phyloP scores from a whole-genome alignment of 805 yeast species.

The Kluyveromyces wickerhamii region DNA sequence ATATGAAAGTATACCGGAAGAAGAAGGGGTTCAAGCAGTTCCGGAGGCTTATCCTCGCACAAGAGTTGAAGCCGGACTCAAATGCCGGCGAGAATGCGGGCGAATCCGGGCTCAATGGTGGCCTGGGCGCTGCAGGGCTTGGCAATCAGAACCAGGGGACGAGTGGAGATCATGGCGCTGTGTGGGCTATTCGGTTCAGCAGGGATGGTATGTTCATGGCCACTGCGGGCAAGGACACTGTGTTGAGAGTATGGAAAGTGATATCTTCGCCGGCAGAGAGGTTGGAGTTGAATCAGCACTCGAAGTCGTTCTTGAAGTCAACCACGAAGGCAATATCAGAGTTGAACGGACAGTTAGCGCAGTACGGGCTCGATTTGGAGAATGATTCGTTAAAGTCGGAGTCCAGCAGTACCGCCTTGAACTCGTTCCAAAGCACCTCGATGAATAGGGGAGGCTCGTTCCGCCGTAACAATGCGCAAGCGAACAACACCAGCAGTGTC shows the following conservation, averaged over 20 bases:
- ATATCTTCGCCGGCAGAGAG: conserved; percentile 66
- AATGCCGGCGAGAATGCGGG: neutral
- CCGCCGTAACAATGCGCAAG: too few relatives aligned
- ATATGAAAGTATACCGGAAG: conserved; percentile 42
- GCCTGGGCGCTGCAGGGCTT: neutral
- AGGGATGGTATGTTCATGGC: conserved; percentile 78
- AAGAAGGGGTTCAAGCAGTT: conserved; percentile 40
- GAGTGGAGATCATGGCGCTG: conserved; percentile 32
- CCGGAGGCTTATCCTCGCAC: conserved; percentile 54
- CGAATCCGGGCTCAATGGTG: neutral
- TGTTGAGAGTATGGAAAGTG: conserved; percentile 71
- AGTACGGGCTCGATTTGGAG: conserved; percentile 1
- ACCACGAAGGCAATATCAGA: conserved; percentile 9
- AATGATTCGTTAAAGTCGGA: neutral
- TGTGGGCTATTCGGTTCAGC: conserved; percentile 71
- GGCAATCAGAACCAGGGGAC: conserved; percentile 1
- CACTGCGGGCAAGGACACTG: conserved; percentile 70
- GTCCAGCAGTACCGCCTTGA: neutral
- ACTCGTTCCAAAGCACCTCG: neutral
- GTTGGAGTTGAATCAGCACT: conserved; percentile 32
- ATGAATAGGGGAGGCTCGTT: neutral
- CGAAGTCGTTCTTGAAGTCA: conserved; percentile 10
- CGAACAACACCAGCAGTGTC: neutral
- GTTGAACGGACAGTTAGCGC: conserved; percentile 5
- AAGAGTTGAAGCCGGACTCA: conserved; percentile 39